Base-by-base conservation (phyloP, 495 filamentous ascomycete genomes). In the Xylaria flabelliformis region DNA sequence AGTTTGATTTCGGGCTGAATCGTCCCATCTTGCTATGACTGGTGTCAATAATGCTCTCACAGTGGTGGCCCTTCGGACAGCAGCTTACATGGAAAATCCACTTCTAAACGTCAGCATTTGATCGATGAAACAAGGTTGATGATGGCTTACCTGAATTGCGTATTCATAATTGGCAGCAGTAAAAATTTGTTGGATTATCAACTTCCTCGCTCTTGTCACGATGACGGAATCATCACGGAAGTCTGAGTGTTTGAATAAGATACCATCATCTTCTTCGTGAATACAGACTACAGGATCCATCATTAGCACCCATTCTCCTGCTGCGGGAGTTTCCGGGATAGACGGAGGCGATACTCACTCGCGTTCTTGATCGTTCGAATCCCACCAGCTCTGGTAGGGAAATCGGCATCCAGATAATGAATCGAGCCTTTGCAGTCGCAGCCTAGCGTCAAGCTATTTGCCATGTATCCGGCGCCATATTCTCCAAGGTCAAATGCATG, bases 141-240 rank as follows among this genome's bases (percentile, higher is more conserved):
- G 12, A 8, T 8, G 21, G 29, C 73, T 75, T 24, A 74, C 75
- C 64, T 79, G 77, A 10, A 84, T 91, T 70, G 94, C 95, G 83
- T 98, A 98, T 82, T 98, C 95, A 83, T 98, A 98, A 84, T 98
- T 98, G 63, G 95, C 94, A 10, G 95, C 95, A 1, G 95, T 98
- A 84, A 98, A 97, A 75, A 97, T 92, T 67, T 97, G 95, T 29
- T 93, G 95, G 76, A 98, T 86, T 73, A 98, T 86, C 68, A 98
- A 87, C 77, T 97, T 97, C 17, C 95, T 89, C 41, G 89, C 94
- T 55, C 95, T 91, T 15, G 94, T 97, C 29, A 97, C 93, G 66
- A 97, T 92, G 62, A 91, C 88, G 0, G 92, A 92, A 55, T 95
- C 91, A 79, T 97, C 95, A 62, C 95, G 91, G 89, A 97, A 98